These are phyloP conservation scores for Cystobasidiaceae sp. DNA, from an alignment of 1,284 basidiomycete species.

Conservation along the genomic window DNA sequence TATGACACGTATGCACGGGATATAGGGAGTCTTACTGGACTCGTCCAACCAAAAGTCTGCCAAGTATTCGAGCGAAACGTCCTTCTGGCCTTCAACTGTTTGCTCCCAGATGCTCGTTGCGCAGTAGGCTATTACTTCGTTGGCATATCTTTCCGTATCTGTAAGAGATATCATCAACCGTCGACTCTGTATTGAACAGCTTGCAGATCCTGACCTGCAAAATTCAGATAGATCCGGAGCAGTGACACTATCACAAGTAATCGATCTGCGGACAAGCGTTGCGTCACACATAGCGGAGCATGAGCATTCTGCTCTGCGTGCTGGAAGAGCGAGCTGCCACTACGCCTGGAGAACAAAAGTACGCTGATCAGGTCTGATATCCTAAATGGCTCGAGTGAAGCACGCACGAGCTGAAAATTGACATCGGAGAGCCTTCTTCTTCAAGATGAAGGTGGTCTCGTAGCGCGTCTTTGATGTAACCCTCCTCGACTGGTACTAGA, in stretches of 20 bases:
- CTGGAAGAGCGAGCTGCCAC: constrained; percentile 33
- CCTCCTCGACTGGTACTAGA: constrained; percentile 6
- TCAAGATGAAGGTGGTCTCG: constrained; percentile 25
- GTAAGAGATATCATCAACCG: constrained; percentile 34
- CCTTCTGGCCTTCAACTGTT: constrained; percentile 57
- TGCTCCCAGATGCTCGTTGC: constrained; percentile 59
- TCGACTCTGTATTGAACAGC: neutral
- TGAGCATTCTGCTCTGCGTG: constrained; percentile 47
- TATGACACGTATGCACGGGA: neutral
- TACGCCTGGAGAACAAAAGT: constrained; percentile 28
- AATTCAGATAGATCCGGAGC: constrained; percentile 64
- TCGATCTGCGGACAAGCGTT: constrained; percentile 61
- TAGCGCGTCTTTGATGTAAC: constrained; percentile 4
- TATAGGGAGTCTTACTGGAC: constrained; percentile 52
- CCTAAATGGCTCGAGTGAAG: too few species aligned
- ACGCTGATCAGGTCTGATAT: too few species aligned
- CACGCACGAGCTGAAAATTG: constrained; percentile 49
- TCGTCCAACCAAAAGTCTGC: constrained; percentile 69
- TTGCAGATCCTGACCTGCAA: constrained; percentile 55
- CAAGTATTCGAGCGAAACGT: constrained; percentile 66
- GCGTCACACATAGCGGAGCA: constrained; percentile 65
- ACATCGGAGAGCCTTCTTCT: constrained; percentile 49
- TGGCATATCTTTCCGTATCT: constrained; percentile 64
- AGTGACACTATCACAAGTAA: constrained; percentile 63
- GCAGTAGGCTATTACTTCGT: constrained; percentile 70